phyloP scores from a whole-genome alignment of 345 rosid species.

The Moricandia moricandioides region DNA sequence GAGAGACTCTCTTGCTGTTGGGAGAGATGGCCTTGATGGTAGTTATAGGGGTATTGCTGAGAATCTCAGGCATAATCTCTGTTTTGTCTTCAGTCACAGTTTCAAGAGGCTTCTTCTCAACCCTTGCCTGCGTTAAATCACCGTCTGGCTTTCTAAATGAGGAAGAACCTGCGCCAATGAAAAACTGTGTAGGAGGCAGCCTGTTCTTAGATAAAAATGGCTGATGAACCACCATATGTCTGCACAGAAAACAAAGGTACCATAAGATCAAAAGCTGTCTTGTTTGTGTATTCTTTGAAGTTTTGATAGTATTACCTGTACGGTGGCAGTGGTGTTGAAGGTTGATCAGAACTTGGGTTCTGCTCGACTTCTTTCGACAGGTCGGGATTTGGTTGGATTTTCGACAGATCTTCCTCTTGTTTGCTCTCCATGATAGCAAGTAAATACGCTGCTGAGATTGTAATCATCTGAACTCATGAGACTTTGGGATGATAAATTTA shows the following conservation, averaged over 20 bases:
- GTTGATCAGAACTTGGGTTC: constrained; percentile 53
- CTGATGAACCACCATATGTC: constrained; percentile 57
- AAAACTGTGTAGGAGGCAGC: constrained; percentile 49
- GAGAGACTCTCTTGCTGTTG: constrained; percentile 95
- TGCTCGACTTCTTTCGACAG: constrained; percentile 54
- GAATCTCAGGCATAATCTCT: constrained; percentile 57
- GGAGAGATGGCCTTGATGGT: constrained; percentile 71
- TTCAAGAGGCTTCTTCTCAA: constrained; percentile 47
- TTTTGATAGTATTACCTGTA: constrained; percentile 51
- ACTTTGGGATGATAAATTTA: background rate
- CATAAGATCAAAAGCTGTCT: constrained; percentile 17
- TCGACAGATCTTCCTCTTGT: constrained; percentile 58
- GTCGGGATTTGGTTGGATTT: constrained; percentile 42
- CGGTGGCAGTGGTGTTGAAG: constrained; percentile 64
- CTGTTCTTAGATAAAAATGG: constrained; percentile 68
- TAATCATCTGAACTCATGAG: constrained; percentile 5
- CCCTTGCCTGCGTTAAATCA: constrained; percentile 38
- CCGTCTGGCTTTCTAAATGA: constrained; percentile 41
- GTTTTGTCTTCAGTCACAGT: constrained; percentile 48
- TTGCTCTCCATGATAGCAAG: constrained; percentile 50
- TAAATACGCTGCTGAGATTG: constrained; percentile 60
- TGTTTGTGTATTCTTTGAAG: background rate
- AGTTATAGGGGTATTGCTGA: constrained; percentile 41
- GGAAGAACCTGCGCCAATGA: constrained; percentile 29
- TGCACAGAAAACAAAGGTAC: constrained; percentile 31